A percentile compares a stretch with the other conserved stretches of the same genome.
Evolutionary conservation across 2,329 filamentous ascomycete genomes (phyloP).

Genomic region (Fonsecaea pugnacius): DNA sequence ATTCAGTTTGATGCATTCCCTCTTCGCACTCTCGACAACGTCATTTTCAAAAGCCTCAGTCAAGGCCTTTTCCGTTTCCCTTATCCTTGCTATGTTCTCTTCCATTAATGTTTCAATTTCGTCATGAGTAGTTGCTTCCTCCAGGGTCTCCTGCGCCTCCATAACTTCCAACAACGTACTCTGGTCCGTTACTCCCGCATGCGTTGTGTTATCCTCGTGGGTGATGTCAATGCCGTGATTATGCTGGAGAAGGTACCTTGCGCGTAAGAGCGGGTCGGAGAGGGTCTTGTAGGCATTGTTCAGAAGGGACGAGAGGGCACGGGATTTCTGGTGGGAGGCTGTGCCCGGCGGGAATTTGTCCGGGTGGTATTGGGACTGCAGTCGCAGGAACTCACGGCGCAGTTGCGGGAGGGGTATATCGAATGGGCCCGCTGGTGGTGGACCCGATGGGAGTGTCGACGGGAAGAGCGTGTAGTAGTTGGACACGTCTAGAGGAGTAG

Average conservation of each 20-base stretch:
- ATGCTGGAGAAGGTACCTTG: slow-evolving; percentile 80
- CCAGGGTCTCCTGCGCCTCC: slow-evolving; percentile 76
- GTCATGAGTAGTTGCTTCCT: slow-evolving; percentile 60
- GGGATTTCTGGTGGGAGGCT: slow-evolving; percentile 63
- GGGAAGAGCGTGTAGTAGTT: slow-evolving; percentile 92
- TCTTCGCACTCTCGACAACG: slow-evolving; percentile 68
- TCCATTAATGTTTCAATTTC: slow-evolving; percentile 67
- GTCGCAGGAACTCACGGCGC: slow-evolving; percentile 80
- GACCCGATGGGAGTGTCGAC: slow-evolving; percentile 72
- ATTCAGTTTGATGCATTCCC: slow-evolving; percentile 75
- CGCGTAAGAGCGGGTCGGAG: slow-evolving; percentile 73
- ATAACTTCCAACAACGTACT: slow-evolving; percentile 83
- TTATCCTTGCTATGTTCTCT: slow-evolving; percentile 71
- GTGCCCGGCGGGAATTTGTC: slow-evolving; percentile 53
- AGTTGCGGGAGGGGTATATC: slow-evolving; percentile 70
- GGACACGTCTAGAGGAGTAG: slow-evolving; percentile 29
- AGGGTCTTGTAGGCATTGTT: slow-evolving; percentile 93
- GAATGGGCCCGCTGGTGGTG: slow-evolving; percentile 79
- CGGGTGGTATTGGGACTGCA: slow-evolving; percentile 65
- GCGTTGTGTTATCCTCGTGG: slow-evolving; percentile 74
- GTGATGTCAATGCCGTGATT: slow-evolving; percentile 71
- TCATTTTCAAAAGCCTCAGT: slow-evolving; percentile 68
- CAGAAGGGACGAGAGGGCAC: slow-evolving; percentile 78
- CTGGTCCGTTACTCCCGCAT: slow-evolving; percentile 62
- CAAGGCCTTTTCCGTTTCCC: slow-evolving; percentile 64